Conservation (phyloP, 2,329 filamentous ascomycete species). For the Seiridium unicorne region DNA sequence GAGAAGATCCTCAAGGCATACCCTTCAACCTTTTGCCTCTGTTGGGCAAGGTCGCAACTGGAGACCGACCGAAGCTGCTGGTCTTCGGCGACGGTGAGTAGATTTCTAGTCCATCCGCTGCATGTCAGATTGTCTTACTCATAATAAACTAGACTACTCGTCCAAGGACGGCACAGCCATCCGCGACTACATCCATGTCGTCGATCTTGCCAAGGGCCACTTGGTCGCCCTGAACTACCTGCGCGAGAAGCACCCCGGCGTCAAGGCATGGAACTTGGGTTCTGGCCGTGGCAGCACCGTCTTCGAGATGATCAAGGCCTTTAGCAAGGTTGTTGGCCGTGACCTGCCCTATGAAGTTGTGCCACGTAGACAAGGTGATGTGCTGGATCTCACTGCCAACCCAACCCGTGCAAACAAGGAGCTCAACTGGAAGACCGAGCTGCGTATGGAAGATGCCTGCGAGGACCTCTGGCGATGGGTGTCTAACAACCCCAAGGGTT, state of each 20-base stretch:
- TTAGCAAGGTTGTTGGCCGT: conserved; percentile 81
- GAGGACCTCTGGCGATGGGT: conserved; percentile 97
- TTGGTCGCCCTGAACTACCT: conserved; percentile 89
- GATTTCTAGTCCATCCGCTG: background rate
- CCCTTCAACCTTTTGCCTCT: conserved; percentile 95
- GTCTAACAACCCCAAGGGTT: conserved; percentile 92
- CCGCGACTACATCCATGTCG: conserved; percentile 96
- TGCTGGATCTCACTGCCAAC: conserved; percentile 92
- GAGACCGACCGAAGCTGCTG: conserved; percentile 88
- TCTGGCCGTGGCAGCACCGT: conserved; percentile 94
- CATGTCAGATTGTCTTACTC: background rate
- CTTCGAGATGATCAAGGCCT: conserved; percentile 95
- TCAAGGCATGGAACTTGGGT: conserved; percentile 95
- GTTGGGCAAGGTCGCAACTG: conserved; percentile 92
- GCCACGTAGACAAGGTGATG: conserved; percentile 80
- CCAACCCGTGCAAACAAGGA: conserved; percentile 83
- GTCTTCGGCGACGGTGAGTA: conserved; percentile 89
- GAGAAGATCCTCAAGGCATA: conserved; percentile 92
- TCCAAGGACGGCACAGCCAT: conserved; percentile 92
- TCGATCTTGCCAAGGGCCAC: conserved; percentile 85
- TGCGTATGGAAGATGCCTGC: conserved; percentile 89
- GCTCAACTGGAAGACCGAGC: conserved; percentile 87
- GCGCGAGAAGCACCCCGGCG: conserved; percentile 77
- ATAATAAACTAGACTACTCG: conserved; percentile 66
- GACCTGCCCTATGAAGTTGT: conserved; percentile 86